Base-by-base conservation (phyloP, 306 rosid species). In the Malus domestica region DNA sequence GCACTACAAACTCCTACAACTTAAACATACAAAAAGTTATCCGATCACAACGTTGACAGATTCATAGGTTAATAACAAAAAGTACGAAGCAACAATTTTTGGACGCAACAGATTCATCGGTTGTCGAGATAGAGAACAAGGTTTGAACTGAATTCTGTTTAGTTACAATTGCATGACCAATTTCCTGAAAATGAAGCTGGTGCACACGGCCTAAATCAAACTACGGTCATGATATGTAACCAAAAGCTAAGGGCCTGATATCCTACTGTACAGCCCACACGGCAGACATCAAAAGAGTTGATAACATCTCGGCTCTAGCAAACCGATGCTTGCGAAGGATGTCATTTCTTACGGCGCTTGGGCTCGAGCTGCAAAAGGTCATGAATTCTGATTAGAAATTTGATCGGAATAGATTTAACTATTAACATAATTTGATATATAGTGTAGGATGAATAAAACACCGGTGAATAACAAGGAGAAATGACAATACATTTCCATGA, bases 341-440 rank as follows among this genome's bases (percentile, higher is more conserved):
- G 70, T 86, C 85, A 86, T 82, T 89, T 84, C 87, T 85, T 93
- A 64, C 89, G 82, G 49, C 98, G 88, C 90, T 93, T 91, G 8
- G 90, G 83, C 79, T 88, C 90, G 69, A 85, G 89, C 97, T 93
- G 80, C 81, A 80, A 79, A 73, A 74, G 70, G 71, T 54, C 8
- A 79, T 15, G 19, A 67, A 69, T 65, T 61, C 25, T 23, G 33
- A 69, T 49, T 30, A 27, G 51, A 22, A 52, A 52, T 40, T 23
- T 38, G 27, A 49, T 66, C 2, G 22, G 20, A 8, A 32, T 10
- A 19, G 8, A 8, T 10, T 7, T 32, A 32, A 32, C 35, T 32
- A 32, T 32, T 32, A 64, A 18, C 68, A 64, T 32, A 32, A 16
- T 11, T 63, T 64, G 44, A 61, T 27, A n/a, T 4, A 71, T 13